Base-by-base conservation (phyloP, 1,284 basidiomycete species). In the Anthracocystis setariae region DNA sequence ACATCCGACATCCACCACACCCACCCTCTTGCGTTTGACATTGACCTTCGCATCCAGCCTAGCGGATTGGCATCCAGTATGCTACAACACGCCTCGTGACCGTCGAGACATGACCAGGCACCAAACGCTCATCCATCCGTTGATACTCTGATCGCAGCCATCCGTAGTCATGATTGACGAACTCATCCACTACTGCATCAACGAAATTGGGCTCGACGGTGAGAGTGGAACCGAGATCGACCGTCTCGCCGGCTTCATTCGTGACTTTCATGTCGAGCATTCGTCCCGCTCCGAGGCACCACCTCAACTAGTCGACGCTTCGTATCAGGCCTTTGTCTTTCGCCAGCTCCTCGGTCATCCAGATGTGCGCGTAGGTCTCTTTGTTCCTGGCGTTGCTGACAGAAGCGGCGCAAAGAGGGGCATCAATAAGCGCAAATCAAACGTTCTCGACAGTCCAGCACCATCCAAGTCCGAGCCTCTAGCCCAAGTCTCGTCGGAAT, bases 261-360 rank as follows among this genome's bases (percentile, higher is more conserved):
- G 84, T 33, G 88, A 87, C 38, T 92, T 90, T 77, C 90, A 91
- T 81, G 62, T 84, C 12, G 57, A 63, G 13, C 69, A 73, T 35
- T 62, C 67, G 9, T 85, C 85, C 47, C 82, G 84, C 24, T 74
- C 82, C 27, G 75, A 84, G 79, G 38, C 43, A 42, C 58, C 52
- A 4, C 24, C 46, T 90, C 92, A 77, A 88, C 85, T 52, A 46
- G 84, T 90, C 32, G 92, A 94, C 78, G 89, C 90, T 68, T 84
- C 87, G 3, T 93, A 92, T 77, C 88, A 88, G 76, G 87, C 88
- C 1, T 93, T 91, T 79, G 87, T 93, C 17, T 94, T 92, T 90
- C 88, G 89, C 0, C 84, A 91, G 25, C 85, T 94, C 43, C 87
- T 90, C 23, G 87, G 88, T 67, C 89, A 91, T 69, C 88, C 90